Base-by-base conservation (phyloP, 225 moss, liverwort and hornwort species). In the Straminergon stramineum region DNA sequence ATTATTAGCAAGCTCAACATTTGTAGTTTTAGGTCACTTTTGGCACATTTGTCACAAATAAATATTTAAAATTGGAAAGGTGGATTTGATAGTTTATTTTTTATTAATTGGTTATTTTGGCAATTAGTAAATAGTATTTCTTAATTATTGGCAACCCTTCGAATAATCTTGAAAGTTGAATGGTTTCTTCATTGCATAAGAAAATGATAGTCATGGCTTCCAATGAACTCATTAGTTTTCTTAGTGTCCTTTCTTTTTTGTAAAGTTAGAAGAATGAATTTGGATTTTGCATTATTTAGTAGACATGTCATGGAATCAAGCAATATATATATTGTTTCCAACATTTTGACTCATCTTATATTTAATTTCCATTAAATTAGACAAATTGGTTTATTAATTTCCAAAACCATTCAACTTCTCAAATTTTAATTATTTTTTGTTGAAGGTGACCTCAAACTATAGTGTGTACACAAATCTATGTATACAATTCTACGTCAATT, bases 1-100 rank as follows among this genome's bases (percentile, higher is more conserved):
- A 74, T 11, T 67, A 10, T 28, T 17, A 73, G 3, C 9, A 73
- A 2, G 10, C 28, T 73, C 28, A 73, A 73, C 9, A 28, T 10
- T 0, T 0, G 3, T 17, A 28, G 28, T 74, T 0, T 73, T 0
- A 28, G 10, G 74, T 74, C 6, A 43, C 17, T 0, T 74, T 17
- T 6, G 17, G 1, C 1, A 43, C 6, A 43, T 43, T 10, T 27
- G 17, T 45, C 2, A 45, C 3, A 1, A 43, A 74, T 28, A 28
- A 17, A 16, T 74, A 45, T 28, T 73, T 45, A 45, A 28, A 45
- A 74, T 28, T 27, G 1, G 16, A 43, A 71, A 3, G 27, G 1
- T 0, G 45, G 2, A 4, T 74, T 74, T 10, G 28, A 28, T 1
- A 10, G 0, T 28, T 43, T 0, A 3, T 43, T 43, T 73, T 43